Evolutionary conservation across 331 rosid genomes (phyloP).

Genomic region (Erythrophleum ivorense): DNA sequence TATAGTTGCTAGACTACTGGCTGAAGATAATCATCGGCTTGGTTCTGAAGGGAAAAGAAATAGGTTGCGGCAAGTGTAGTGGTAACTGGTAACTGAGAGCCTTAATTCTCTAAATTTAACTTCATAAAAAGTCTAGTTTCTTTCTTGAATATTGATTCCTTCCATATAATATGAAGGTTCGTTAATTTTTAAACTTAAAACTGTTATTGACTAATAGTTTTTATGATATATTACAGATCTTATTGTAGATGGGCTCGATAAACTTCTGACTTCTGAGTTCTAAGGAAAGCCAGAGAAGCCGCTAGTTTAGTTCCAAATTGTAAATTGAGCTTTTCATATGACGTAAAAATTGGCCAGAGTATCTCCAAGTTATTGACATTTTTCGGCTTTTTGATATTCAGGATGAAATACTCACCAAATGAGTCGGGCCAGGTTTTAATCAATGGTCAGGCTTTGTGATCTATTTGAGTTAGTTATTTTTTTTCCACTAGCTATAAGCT

Average conservation of each 20-base stretch:
- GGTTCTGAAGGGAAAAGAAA: neutral
- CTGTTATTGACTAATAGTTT: constrained; percentile 13
- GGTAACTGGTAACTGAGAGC: neutral
- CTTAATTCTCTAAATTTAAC: neutral
- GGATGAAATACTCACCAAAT: constrained; percentile 6
- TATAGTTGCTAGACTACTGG: neutral
- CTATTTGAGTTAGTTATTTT: neutral
- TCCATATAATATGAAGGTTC: neutral
- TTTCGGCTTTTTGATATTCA: constrained; percentile 11
- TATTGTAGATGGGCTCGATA: neutral
- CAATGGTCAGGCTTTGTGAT: neutral
- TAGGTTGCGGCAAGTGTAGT: neutral
- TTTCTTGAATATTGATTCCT: neutral
- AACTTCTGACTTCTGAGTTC: constrained; percentile 4
- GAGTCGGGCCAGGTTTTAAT: neutral
- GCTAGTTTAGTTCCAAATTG: neutral
- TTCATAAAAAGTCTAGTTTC: neutral
- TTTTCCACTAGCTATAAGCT: neutral
- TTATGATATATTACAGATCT: constrained; percentile 34
- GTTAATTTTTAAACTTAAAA: neutral
- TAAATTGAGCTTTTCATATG: constrained; percentile 3
- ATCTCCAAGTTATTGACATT: constrained; percentile 18
- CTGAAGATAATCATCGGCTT: neutral
- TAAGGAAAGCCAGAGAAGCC: constrained; percentile 3
- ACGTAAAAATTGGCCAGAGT: neutral